Evolutionary conservation across 768 basidiomycete species (phyloP).

Genomic region (Lactarius sp.): DNA sequence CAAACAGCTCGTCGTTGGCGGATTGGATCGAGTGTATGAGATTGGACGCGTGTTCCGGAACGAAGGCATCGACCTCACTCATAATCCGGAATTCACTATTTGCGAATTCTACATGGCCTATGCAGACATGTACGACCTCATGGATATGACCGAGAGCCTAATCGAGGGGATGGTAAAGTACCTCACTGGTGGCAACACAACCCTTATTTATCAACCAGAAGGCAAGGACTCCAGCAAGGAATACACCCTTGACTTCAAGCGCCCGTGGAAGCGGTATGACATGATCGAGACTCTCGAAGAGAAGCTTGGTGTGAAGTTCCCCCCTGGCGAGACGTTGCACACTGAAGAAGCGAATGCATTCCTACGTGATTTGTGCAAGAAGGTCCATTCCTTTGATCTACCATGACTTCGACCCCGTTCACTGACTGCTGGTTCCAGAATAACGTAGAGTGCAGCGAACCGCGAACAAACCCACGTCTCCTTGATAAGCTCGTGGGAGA

Average conservation of each 20-base stretch:
- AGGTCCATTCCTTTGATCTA: constrained; percentile 45
- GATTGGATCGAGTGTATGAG: constrained; percentile 96
- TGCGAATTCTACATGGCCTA: constrained; percentile 99
- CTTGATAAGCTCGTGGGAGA: constrained; percentile 99
- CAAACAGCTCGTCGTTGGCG: constrained; percentile 96
- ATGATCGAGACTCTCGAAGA: constrained; percentile 97
- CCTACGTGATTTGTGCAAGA: constrained; percentile 74
- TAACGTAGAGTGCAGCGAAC: constrained; percentile 94
- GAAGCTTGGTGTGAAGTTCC: constrained; percentile 89
- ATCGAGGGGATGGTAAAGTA: constrained; percentile 88
- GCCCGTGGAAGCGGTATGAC: constrained; percentile 97
- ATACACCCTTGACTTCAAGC: constrained; percentile 79
- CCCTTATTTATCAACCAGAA: constrained; percentile 85
- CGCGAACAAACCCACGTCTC: constrained; percentile 89
- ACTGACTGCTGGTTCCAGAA: constrained; percentile 46
- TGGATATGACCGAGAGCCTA: constrained; percentile 93
- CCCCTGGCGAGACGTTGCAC: constrained; percentile 85
- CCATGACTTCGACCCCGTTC: neutral
- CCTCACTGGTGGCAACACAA: constrained; percentile 75
- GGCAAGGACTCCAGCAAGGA: constrained; percentile 72
- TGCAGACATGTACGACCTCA: constrained; percentile 97
- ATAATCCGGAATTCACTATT: constrained; percentile 99
- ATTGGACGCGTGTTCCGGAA: constrained; percentile 98
- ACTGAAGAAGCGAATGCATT: constrained; percentile 86
- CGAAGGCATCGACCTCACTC: constrained; percentile 97